Evolutionary conservation across 768 basidiomycete species (phyloP).

Genomic region (Trametes sanguinea): DNA sequence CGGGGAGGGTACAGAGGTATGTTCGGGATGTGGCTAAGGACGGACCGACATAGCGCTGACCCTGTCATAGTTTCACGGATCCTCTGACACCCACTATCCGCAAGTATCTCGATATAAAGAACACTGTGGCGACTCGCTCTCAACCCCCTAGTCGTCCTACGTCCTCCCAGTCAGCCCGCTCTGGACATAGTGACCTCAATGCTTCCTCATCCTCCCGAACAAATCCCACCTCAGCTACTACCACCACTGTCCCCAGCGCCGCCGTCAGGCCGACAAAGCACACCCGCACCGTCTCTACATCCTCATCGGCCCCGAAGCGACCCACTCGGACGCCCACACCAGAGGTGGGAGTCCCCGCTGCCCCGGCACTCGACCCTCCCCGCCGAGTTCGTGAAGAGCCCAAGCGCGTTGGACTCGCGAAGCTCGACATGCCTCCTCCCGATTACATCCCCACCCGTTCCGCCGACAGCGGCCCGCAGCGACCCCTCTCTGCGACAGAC

Average conservation of each 20-base stretch:
- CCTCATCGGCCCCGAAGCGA: conserved; percentile 7
- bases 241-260: not conserved
- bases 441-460: conserved; percentile 21
- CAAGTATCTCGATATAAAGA: conserved; percentile 66
- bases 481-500: conserved; percentile 15
- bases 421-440: conserved; percentile 27
- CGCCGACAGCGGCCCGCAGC: conserved; percentile 10
- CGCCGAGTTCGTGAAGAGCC: conserved; percentile 16
- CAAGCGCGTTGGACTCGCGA: conserved; percentile 5
- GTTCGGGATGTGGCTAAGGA: conserved; percentile 22
- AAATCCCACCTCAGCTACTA: conserved; percentile 5
- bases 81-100: conserved; percentile 76
- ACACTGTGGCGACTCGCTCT: conserved; percentile 21
- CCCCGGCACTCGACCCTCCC: not conserved
- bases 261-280: conserved; percentile 7
- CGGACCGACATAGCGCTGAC: conserved; percentile 7
- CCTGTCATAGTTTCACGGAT: conserved; percentile 56
- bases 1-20: conserved; percentile 66
- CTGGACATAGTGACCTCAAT: conserved; percentile 7
- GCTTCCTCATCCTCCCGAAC: conserved; percentile 1
- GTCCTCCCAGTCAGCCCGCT: conserved; percentile 29
- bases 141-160: conserved; percentile 31
- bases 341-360: not conserved
- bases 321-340: conserved; percentile 10
- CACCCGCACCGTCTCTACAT: conserved; percentile 14